These are phyloP conservation scores for Cystobasidium ongulense DNA, from an alignment of 768 basidiomycete genomes.

Conservation along the genomic window DNA sequence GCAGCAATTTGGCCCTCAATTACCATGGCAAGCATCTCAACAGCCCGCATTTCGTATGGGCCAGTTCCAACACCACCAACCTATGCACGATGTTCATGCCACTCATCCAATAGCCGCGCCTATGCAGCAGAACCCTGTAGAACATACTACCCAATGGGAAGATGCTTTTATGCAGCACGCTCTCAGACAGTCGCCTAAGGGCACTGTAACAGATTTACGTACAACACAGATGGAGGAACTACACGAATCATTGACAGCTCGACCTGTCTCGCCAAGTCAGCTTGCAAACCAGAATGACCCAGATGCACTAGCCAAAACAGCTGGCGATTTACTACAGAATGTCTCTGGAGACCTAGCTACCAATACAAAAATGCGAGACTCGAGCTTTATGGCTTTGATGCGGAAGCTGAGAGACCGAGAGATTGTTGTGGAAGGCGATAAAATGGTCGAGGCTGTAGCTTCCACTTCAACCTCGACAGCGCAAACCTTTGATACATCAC, in stretches of 20 bases:
- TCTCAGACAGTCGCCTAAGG: not conserved
- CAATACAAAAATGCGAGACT: conserved; percentile 77
- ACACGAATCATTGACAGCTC: conserved; percentile 31
- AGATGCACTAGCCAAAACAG: conserved; percentile 72
- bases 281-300: conserved; percentile 31
- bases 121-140: not conserved
- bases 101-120: not conserved
- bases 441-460: conserved; percentile 53
- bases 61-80: not conserved
- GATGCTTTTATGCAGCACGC: conserved; percentile 38
- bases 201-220: not conserved
- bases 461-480: not conserved
- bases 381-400: conserved; percentile 79
- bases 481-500: not conserved
- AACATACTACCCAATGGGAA: conserved; percentile 36
- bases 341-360: conserved; percentile 55
- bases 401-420: conserved; percentile 69
- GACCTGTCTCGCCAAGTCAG: conserved; percentile 32
- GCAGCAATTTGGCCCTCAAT: not conserved
- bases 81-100: not conserved
- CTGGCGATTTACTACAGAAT: conserved; percentile 67
- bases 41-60: not conserved
- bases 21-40: not conserved
- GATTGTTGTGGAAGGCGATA: conserved; percentile 66
- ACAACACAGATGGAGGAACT: conserved; percentile 15